Base-by-base conservation (phyloP, 2,329 filamentous ascomycete species). In the Pseudocercospora fuligena region DNA sequence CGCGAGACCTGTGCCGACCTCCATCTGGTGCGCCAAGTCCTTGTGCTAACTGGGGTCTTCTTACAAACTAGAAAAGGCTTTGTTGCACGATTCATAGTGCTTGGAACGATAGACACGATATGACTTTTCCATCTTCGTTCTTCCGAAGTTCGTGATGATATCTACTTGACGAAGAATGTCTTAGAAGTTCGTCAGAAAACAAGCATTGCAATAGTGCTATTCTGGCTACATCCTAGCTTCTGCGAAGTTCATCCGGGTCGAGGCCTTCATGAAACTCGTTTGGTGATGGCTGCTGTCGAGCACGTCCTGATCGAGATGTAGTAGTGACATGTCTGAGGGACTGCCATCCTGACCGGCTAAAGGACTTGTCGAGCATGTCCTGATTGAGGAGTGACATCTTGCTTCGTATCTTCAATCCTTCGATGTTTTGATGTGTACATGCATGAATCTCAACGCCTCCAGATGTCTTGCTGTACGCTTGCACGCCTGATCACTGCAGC, bases 1-100 rank as follows among this genome's bases (percentile, higher is more conserved):
- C 60, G 40, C 64, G 11, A 62, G 54, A 40, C 31, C 51, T 11
- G 51, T 56, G 23, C 51, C 51, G 25, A 62, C 51, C 21, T 57
- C 16, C 64, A 46, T 31, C n/a, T 25, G 16, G 51, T 33, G 57
- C 25, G 23, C 27, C 51, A 56, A 33, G 51, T 2, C 2, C 51
- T 56, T 56, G 27, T 31, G 14, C 27, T 29, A 16, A 56, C 51
- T 9, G 23, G 46, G 46, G 21, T 49, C 16, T 6, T 49, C 46
- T 14, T 12, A 51, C 47, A 21, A 51, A 51, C 47, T 51, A 56
- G 51, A 56, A 31, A 56, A 56, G 51, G 16, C 25, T 31, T 33
- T 56, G 51, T 56, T 56, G 51, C 12, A 31, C 51, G 51, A 56
- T n/a, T 56, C 25, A 31, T n/a, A 43, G 11, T 54, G 21, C 49